Percentiles rank a stretch among this genome's conserved stretches.
Conservation (phyloP, 306 rosid species). For the Pterocarpus macrocarpus region DNA sequence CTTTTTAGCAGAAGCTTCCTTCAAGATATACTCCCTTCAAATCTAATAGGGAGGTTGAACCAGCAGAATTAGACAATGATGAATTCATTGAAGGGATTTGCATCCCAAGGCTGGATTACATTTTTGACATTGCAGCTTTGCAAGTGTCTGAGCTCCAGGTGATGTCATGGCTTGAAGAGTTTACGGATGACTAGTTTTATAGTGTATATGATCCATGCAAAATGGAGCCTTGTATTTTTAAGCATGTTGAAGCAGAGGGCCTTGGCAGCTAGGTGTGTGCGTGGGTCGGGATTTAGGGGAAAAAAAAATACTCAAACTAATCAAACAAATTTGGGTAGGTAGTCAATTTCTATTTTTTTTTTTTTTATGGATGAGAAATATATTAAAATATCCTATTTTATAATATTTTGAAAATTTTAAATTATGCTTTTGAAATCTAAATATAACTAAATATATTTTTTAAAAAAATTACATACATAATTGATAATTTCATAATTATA, state of each 20-base stretch:
- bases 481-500: too few species aligned
- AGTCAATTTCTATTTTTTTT: too few species aligned
- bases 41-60: conserved; percentile 64
- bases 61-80: conserved; percentile 54
- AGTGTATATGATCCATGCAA: conserved; percentile 57
- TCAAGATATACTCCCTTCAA: conserved; percentile 65
- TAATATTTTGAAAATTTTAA: too few species aligned
- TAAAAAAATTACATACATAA: too few species aligned
- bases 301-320: too few species aligned
- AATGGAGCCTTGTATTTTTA: conserved; percentile 57
- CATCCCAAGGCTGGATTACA: conserved; percentile 53
- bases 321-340: too few species aligned
- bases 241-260: conserved; percentile 51
- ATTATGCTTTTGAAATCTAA: too few species aligned
- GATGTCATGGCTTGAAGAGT: conserved; percentile 27
- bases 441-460: too few species aligned
- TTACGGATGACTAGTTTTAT: conserved; percentile 39
- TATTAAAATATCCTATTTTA: too few species aligned
- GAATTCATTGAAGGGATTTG: conserved; percentile 46
- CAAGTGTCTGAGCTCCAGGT: conserved; percentile 7
- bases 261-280: not conserved
- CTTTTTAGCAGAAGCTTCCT: conserved; percentile 68
- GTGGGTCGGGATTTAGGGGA: too few species aligned
- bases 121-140: conserved; percentile 66
- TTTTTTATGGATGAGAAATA: too few species aligned